Evolutionary conservation across 2,329 filamentous ascomycete species (phyloP), one percentile per base, ranked within the genome.

Genomic region (Cercospora beticola): DNA sequence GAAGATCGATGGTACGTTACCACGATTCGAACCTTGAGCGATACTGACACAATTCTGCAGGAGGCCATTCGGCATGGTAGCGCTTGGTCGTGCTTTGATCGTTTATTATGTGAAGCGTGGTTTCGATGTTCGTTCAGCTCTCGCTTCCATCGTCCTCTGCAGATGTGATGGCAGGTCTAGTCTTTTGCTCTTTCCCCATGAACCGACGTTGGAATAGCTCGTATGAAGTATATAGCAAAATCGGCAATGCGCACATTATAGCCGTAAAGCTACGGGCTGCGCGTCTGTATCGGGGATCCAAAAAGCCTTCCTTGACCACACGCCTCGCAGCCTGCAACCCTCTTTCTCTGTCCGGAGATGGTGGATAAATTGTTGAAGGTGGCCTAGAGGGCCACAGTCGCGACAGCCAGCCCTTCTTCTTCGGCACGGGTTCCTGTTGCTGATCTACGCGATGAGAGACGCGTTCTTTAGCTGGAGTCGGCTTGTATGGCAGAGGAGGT

Each of bases 1-100:
- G 69, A 80, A 83, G 72, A 86, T 87, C 43, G 85, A 86, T 76
- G 85, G 85, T 67, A 63, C 6, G 61, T 63, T 33, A n/a, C 46
- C 43, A 23, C 28, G 5, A 36, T 36, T 7, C n/a, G n/a, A 5
- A 36, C 33, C 31, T 14, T 23, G 18, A 36, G 30, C 56, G 12
- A n/a, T 36, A 18, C 61, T 63, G 28, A 63, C 28, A 10, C 10
- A n/a, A 10, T 28, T 12, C 1, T 54, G 7, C 40, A 60, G 56
- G 64, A 9, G 30, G 57, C 14, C 52, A 49, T 33, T 58, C 52
- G 26, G 60, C 49, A 31, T 46, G 46, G 59, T 58, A 56, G 46
- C 28, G 30, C 16, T 43, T n/a, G 26, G 12, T 23, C 26, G n/a
- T 52, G 14, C n/a, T 6, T 52, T 33, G 8, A 52, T 49, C 5